Base-by-base conservation (phyloP, 1,284 basidiomycete genomes). In the Rhodotorula glutinis region DNA sequence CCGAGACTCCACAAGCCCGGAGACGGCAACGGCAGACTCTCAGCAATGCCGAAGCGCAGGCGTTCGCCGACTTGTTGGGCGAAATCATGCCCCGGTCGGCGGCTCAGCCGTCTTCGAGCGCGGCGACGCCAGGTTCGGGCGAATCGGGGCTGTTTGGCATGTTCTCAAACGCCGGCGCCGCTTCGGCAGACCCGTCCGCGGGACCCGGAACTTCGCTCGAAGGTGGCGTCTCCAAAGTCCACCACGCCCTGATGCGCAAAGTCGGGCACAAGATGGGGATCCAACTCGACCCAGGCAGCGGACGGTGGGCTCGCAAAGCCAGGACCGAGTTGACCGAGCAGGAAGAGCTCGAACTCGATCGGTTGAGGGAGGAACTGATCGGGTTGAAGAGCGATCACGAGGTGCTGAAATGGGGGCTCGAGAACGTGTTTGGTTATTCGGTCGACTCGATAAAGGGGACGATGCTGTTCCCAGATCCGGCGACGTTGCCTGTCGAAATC, bases 51-150 rank as follows among this genome's bases (percentile, higher is more conserved):
- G 71, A 73, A 55, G 62, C 63, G 1, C 62, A 61, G 40, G 65
- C 66, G 0, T 73, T 73, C 54, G 64, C 64, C 53, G 69, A 73
- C 49, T 49, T 73, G 25, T 57, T 73, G n/a, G 57, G 58, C 11
- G 59, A 71, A 41, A 64, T 73, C 55, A 49, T 73, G 40, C 71
- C 71, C 9, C 62, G 56, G 33, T 59, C 69, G 2, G 17, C 29
- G n/a, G 56, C 10, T 17, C 62, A n/a, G 10, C 41, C 52, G 19
- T 27, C 61, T 29, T 44, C 53, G 13, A 13, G 38, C 23, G 4
- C 40, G 14, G 3, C 29, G 29, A 25, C 33, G 0, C 21, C 17
- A 33, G 23, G 14, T 19, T 1, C 27, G n/a, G 5, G 33, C 17
- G 5, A 25, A 3, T 19, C 10, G n/a, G 13, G 43, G 27, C 52